Evolutionary conservation across 768 basidiomycete genomes (phyloP), one percentile per base, ranked within the genome.

Genomic region (Suillus decipiens): DNA sequence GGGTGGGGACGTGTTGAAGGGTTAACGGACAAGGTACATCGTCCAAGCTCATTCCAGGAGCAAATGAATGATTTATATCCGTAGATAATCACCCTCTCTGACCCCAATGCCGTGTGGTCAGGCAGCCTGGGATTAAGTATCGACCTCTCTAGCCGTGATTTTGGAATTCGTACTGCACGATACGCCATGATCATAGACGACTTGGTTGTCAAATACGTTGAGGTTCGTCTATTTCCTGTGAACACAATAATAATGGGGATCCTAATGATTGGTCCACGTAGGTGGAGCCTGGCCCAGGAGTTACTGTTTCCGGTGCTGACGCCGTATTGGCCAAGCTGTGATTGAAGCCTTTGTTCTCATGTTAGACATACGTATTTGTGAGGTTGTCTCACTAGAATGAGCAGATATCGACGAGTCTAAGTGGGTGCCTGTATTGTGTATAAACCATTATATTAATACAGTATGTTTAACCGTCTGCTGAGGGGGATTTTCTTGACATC

Each of bases 131-230:
- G 88, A 62, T 75, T 90, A 71, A 68, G 84, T 73, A 42, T 82
- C 68, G 84, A 92, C 71, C 75, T 87, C 28, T 74, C 79, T 24
- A 28, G 63, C 22, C 37, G 73, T 3, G 87, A 85, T 7, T 69
- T 39, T 43, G 88, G 88, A 24, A 68, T 78, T 47, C 86, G 89
- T 59, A 88, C 87, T 39, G 74, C 74, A 31, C 84, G 89, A 55
- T 90, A 85, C 64, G 88, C 86, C 34, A 66, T 91, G 62, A 76
- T 91, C 68, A 68, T 90, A 68, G 88, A 94, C 54, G 81, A 91
- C 70, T 81, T 91, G 60, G 83, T 86, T 64, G 84, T 94, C 68
- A 84, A 83, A 64, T 87, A 89, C 68, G 68, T 92, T 60, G 83
- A 75, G 70, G 89, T 86, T 66, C 57, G 82, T 76, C 34, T 47